Base-by-base conservation (phyloP, 1,139 yeast genomes). In the Pichia sp. region DNA sequence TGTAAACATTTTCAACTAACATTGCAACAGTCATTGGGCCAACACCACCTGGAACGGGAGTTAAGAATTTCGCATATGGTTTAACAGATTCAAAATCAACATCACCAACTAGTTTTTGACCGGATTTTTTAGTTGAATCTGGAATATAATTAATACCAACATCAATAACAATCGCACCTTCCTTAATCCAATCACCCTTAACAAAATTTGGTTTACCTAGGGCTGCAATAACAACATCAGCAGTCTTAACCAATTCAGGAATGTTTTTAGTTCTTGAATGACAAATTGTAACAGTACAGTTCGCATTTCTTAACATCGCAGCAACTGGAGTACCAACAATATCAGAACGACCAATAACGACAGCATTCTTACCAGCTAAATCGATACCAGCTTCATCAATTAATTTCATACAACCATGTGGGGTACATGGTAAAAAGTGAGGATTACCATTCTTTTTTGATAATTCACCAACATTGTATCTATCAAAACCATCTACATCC, bases 21-120 rank as follows among this genome's bases (percentile, higher is more conserved):
- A 90, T 88, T 49, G 98, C 98, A 50, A 93, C 98, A 14, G 99
- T 93, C 98, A 93, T 93, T 63, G 99, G 99, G 50, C 99, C 99
- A 56, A 93, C 99, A 60, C 99, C 99, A 67, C 99, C 99, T 49
- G 99, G 99, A 54, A 93, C 99, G 31, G 99, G 99, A 28, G 99
- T 93, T 66, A 93, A 79, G 65, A 77, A 76, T 39, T 84, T 76
- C 33, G 95, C 96, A 56, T 78, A 80, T 52, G 79, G 73, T 48
- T 77, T 66, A 52, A 89, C 89, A 29, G 81, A 72, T 49, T 76
- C 84, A 63, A 79, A 90, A 59, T 91, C 96, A 56, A 91, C 96
- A 67, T 93, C 99, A 54, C 99, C 99, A 48, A 90, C 96, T 71
- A 91, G 78, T 67, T 86, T 81, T 64, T 81, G 80, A 48, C 99